Evolutionary conservation across 1,284 basidiomycete genomes (phyloP), one percentile per base, ranked within the genome.

Genomic region (Lignosus rhinocerotis): DNA sequence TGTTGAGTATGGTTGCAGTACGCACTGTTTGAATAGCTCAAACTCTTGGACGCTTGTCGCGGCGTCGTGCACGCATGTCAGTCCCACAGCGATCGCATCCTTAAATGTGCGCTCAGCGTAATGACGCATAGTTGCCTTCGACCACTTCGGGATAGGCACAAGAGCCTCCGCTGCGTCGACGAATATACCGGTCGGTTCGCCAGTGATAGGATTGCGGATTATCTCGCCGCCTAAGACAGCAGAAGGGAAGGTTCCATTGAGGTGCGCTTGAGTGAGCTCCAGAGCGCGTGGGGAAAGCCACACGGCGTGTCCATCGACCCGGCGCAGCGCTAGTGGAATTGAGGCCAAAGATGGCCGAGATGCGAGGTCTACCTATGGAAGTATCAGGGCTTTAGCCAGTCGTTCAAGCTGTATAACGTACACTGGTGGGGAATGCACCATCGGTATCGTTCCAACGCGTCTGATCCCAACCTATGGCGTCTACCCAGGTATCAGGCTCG

Each of bases 401-500:
- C 17, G 7, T 3, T 12, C 6, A 9, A 16, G 9, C 12, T 3
- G 38, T 38, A 53, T 2, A 10, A 72, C 85, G 52, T 64, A 93
- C 93, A 5, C 92, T 88, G 25, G 83, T 89, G 0, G 95, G 94
- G 67, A 94, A 96, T 31, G 79, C 72, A 30, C 81, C 75, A 17
- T 78, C 52, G 41, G 69, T 69, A 53, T 68, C 82, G 1, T 80
- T 65, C 88, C 88, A 91, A 57, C 82, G 78, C 6, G 91, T 96
- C 72, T 98, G 94, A 69, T 98, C 93, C 94, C 95, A 98, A 5
- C 94, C 95, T 76, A 90, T 84, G 3, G 93, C 95, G 65, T 88
- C 78, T 54, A 97, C 84, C 93, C 93, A 96, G 4, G 73, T 76
- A 3, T 80, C 78, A 6, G 74, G 76, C 58, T 86, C 78, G 0